Conservation (phyloP, 2,329 filamentous ascomycete genomes). For the Chaetoscypha palmicola region DNA sequence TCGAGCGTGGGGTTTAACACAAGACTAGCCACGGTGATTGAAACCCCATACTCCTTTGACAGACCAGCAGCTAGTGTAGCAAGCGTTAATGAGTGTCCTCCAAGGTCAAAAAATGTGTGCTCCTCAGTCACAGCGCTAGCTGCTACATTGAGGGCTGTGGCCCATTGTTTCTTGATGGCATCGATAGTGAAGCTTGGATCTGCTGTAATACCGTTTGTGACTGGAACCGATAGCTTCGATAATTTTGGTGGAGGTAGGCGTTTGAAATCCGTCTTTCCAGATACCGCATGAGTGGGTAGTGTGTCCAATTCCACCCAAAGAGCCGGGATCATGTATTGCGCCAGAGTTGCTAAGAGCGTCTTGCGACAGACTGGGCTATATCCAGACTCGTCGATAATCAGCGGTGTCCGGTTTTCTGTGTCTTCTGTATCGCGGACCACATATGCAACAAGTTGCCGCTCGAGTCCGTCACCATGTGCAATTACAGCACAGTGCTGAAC, state of each 20-base stretch:
- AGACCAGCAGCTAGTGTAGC: slow-evolving; percentile 68
- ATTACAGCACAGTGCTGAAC: slow-evolving; percentile 66
- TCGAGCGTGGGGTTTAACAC: slow-evolving; percentile 65
- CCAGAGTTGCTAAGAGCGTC: slow-evolving; percentile 57
- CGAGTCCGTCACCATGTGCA: slow-evolving; percentile 68
- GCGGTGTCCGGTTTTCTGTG: slow-evolving; percentile 47
- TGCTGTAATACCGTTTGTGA: slow-evolving; percentile 37
- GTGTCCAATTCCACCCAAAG: slow-evolving; percentile 68
- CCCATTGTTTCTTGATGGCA: slow-evolving; percentile 66
- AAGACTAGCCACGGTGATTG: slow-evolving; percentile 62
- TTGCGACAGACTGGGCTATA: slow-evolving; percentile 64
- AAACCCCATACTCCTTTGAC: slow-evolving; percentile 64
- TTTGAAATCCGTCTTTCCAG: slow-evolving; percentile 71
- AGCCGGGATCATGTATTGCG: slow-evolving; percentile 77
- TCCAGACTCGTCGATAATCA: slow-evolving; percentile 63
- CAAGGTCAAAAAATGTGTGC: slow-evolving; percentile 75
- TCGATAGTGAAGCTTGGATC: slow-evolving; percentile 60
- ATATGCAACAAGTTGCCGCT: slow-evolving; percentile 70
- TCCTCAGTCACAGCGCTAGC: slow-evolving; percentile 55
- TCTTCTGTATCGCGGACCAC: slow-evolving; percentile 61
- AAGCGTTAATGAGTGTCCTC: slow-evolving; percentile 71
- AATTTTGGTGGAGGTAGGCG: slow-evolving; percentile 58
- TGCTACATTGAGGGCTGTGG: slow-evolving; percentile 60
- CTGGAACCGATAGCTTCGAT: slow-evolving; percentile 37
- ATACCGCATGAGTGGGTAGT: slow-evolving; percentile 70